phyloP scores from a whole-genome alignment of 139 green algal genomes.

The Chlamydomonas sp. region DNA sequence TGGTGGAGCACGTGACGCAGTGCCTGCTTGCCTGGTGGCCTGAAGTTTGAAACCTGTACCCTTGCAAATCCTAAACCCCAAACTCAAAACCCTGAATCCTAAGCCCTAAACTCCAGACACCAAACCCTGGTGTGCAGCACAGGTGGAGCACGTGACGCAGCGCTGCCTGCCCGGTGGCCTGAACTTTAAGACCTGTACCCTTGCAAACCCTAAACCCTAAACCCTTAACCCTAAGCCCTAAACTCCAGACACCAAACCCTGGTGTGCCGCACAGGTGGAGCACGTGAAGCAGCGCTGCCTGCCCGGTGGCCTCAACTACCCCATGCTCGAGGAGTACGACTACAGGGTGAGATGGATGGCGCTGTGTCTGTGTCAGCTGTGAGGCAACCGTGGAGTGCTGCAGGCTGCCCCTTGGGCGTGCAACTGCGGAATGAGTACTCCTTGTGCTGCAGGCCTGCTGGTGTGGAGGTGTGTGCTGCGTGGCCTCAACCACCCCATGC shows the following conservation, averaged over 20 bases:
- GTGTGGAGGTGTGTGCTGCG: slow-evolving; percentile 80
- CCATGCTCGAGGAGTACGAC: slow-evolving; percentile 98
- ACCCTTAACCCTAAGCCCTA: slow-evolving; percentile 35
- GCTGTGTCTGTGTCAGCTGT: no score
- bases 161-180: not conserved
- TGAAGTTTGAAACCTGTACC: no score
- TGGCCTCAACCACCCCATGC: slow-evolving; percentile 88
- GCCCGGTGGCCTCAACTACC: slow-evolving; percentile 80
- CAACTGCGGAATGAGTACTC: no score
- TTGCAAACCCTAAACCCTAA: not conserved
- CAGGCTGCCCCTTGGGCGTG: no score
- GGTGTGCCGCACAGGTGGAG: slow-evolving; percentile 72
- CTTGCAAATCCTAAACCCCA: no score
- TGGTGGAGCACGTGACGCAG: no score
- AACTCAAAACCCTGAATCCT: slow-evolving; percentile 9
- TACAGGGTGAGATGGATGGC: no score
- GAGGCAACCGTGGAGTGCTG: no score
- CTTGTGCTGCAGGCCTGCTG: no score
- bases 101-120: slow-evolving; percentile 38
- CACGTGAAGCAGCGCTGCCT: slow-evolving; percentile 91
- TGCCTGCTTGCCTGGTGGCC: no score
- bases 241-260: not conserved
- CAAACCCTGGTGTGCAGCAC: not conserved
- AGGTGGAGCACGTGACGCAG: slow-evolving; percentile 94
- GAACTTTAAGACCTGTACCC: not conserved